These are phyloP conservation scores for Carex kokanica DNA, from an alignment of 176 grass and related monocot species.

Conservation along the genomic window DNA sequence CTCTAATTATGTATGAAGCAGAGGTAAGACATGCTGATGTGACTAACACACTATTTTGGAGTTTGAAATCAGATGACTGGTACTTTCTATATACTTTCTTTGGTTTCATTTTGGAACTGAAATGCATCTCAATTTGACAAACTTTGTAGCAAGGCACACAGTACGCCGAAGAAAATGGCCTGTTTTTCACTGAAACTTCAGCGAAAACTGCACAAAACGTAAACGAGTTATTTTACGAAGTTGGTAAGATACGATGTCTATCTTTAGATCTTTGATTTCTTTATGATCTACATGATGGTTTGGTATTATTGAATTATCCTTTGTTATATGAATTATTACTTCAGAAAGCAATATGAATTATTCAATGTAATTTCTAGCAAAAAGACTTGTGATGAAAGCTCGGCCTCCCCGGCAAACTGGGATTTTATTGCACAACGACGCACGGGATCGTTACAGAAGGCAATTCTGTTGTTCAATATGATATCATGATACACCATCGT, in stretches of 20 bases:
- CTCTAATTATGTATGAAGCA: not conserved
- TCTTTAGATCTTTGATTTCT: not conserved
- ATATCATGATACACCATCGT: slow-evolving; percentile 27
- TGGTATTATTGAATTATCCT: not conserved
- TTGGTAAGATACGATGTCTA: slow-evolving; percentile 38
- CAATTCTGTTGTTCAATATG: slow-evolving; percentile 58
- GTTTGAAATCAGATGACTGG: not conserved
- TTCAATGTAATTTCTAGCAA: slow-evolving; percentile 31
- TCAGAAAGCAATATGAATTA: not conserved
- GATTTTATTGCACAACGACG: slow-evolving; percentile 35
- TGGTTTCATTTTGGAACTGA: not conserved
- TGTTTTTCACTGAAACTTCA: slow-evolving; percentile 70
- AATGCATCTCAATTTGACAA: not conserved
- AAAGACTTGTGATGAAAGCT: slow-evolving; percentile 44
- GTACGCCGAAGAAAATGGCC: slow-evolving; percentile 62
- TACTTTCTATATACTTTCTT: not conserved
- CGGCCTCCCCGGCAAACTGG: slow-evolving; percentile 34
- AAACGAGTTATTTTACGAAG: slow-evolving; percentile 68
- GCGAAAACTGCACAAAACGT: slow-evolving; percentile 67
- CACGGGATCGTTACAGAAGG: not conserved
- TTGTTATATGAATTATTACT: not conserved
- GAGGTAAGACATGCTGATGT: not conserved
- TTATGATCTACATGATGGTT: not conserved
- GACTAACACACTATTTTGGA: not conserved
- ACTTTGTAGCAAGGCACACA: slow-evolving; percentile 44